Evolutionary conservation across 768 basidiomycete species (phyloP), one percentile per base, ranked within the genome.

Genomic region (Lactarius evosmus): DNA sequence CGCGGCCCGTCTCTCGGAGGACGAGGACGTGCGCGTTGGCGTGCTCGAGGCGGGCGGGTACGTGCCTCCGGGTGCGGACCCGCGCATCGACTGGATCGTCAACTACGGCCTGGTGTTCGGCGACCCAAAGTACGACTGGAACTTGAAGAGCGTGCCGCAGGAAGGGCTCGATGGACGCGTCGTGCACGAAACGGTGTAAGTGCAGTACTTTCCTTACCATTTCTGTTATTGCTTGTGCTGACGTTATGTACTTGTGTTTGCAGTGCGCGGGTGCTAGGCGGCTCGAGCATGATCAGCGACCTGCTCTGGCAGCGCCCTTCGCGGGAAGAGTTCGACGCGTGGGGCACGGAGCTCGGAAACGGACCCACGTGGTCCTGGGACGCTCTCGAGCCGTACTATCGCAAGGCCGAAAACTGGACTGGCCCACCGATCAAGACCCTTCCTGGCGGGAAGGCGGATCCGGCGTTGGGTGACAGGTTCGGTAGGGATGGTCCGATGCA

Each of bases 21-120:
- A 70, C 50, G 49, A 60, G 19, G 19, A 30, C 2, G 65, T 60
- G 29, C 55, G 46, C 25, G 70, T 73, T 7, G 64, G 64, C 12
- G 69, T 73, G 27, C 71, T 76, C 57, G 75, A 76, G 61, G 75
- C 73, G 0, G 74, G 75, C 14, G 56, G 51, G 30, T 67, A 67
- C 59, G 63, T 67, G 34, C 25, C 58, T n/a, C 62, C 66, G 5
- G 66, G 66, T 25, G 41, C 58, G 53, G 66, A 67, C 7, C 49
- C 66, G 14, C 58, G 55, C 32, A 59, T 67, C 50, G 63, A 67
- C 30, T 27, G 60, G 54, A 38, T 67, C 44, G 55, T 64, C 30
- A 60, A 62, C 29, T 67, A 67, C 22, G 57, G 66, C 2, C 38
- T 46, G 2, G 66, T 67, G 38, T 67, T 67, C 54, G 66, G 63